Percentiles rank a stretch among this genome's conserved stretches.
Evolutionary conservation across 768 basidiomycete genomes (phyloP).

Genomic region (Trametes sanguinea): DNA sequence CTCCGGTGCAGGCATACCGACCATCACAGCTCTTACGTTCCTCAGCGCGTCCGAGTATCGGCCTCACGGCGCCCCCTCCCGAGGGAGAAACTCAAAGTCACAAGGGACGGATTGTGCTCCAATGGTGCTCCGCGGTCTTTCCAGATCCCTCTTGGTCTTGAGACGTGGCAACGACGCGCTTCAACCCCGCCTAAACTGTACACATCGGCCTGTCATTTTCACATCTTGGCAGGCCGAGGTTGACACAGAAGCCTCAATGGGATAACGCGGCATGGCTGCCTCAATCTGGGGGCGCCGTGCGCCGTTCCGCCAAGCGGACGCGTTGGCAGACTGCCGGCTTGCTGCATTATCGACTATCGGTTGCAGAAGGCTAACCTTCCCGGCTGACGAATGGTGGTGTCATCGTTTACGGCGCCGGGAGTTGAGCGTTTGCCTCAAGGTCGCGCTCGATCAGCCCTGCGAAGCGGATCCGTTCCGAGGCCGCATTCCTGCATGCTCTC

Average conservation of each 20-base stretch:
- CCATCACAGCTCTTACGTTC: constrained; percentile 13
- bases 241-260: background rate
- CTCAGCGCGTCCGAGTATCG: constrained; percentile 9
- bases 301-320: background rate
- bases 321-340: constrained; percentile 1
- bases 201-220: constrained; percentile 7
- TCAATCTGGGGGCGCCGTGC: constrained; percentile 1
- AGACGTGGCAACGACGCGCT: constrained; percentile 6
- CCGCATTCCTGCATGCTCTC: constrained; percentile 8
- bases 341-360: background rate
- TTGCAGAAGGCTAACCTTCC: constrained; percentile 5
- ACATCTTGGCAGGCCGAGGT: constrained; percentile 16
- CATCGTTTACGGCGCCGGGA: constrained; percentile 1
- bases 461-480: constrained; percentile 8
- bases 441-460: constrained; percentile 14
- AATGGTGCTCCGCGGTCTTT: constrained; percentile 11
- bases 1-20: constrained; percentile 16
- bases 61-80: constrained; percentile 15
- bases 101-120: constrained; percentile 3
- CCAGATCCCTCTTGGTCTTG: constrained; percentile 2
- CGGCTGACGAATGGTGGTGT: constrained; percentile 10
- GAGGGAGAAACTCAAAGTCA: constrained; percentile 19
- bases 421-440: constrained; percentile 7
- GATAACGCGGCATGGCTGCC: constrained; percentile 1
- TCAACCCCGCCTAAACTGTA: background rate